Evolutionary conservation across 768 basidiomycete species (phyloP), one percentile per base, ranked within the genome.

Genomic region (Mycena haematopus): DNA sequence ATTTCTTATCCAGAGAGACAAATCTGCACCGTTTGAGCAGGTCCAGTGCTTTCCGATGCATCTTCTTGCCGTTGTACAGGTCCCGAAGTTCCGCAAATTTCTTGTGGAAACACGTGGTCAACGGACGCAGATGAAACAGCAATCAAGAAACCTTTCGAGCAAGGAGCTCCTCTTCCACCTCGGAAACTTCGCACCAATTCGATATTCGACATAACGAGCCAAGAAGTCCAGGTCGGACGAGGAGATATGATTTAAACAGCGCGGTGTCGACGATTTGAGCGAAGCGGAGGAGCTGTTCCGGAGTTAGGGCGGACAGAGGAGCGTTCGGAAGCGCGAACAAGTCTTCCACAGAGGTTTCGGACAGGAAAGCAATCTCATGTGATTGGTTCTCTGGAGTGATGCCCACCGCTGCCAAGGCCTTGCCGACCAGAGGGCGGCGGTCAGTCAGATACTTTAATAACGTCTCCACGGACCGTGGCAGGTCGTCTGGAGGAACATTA

Each of bases 151-250:
- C 96, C 86, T 91, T 89, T 36, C 90, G 84, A 29, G 84, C 85
- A 60, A 86, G 83, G 55, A 99, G 76, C 62, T 94, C 85, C 71
- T 92, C 94, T 73, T 99, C 95, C 1, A 96, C 93, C 69, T 96
- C 92, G 6, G 87, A 87, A 1, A 99, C 95, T 71, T 98, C 97
- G 74, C 96, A 99, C 95, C 95, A 99, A 74, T 97, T 99, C 2
- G 93, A 86, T 25, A 96, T 79, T 45, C 96, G 84, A 75, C 96
- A 99, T 52, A 98, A 75, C 31, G 93, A 87, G 0, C 93, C 94
- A 11, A 99, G 78, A 59, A 99, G 77, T 14, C 82, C 84, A 0
- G 96, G 94, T 46, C 90, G 81, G 44, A 90, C 89, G 22, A 93
- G 82, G 22, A 99, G 77, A 74, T 96, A 97, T 3, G 91, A 88